A percentile compares a stretch with the other conserved stretches of the same genome.
Conservation (phyloP, 495 filamentous ascomycete species). For the Penicillium ucsense region DNA sequence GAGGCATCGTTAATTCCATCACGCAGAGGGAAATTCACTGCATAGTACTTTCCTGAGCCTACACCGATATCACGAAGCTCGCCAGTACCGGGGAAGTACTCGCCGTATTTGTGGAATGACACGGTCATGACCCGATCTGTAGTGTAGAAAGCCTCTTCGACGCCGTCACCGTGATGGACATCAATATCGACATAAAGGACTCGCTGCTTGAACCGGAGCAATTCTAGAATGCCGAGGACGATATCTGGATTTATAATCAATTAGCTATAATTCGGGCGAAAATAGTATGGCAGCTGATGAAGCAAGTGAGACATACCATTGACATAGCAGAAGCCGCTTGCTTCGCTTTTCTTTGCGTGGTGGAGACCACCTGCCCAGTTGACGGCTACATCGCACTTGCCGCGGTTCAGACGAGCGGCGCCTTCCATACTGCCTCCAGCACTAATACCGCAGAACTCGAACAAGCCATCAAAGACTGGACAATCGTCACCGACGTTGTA, state of each 20-base stretch:
- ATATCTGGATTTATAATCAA: slow-evolving; percentile 58
- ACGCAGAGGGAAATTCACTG: slow-evolving; percentile 92
- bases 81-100: slow-evolving; percentile 96
- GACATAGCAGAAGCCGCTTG: slow-evolving; percentile 95
- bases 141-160: slow-evolving; percentile 96
- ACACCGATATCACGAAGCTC: slow-evolving; percentile 94
- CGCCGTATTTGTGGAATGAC: slow-evolving; percentile 98
- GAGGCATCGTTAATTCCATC: slow-evolving; percentile 90
- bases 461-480: slow-evolving; percentile 94
- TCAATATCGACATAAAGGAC: slow-evolving; percentile 98
- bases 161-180: slow-evolving; percentile 95
- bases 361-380: slow-evolving; percentile 98
- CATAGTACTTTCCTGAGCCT: slow-evolving; percentile 83
- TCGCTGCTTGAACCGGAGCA: slow-evolving; percentile 86
- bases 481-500: slow-evolving; percentile 99
- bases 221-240: slow-evolving; percentile 88
- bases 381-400: slow-evolving; percentile 93
- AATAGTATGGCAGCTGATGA: background rate
- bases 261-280: background rate
- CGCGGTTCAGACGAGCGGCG: slow-evolving; percentile 79
- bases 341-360: slow-evolving; percentile 95
- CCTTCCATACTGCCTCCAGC: slow-evolving; percentile 97
- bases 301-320: slow-evolving; percentile 53
- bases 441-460: slow-evolving; percentile 96
- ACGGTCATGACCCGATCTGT: slow-evolving; percentile 98